These are phyloP conservation scores for Elsinoe australis DNA, from an alignment of 2,329 filamentous ascomycete species.

Conservation along the genomic window DNA sequence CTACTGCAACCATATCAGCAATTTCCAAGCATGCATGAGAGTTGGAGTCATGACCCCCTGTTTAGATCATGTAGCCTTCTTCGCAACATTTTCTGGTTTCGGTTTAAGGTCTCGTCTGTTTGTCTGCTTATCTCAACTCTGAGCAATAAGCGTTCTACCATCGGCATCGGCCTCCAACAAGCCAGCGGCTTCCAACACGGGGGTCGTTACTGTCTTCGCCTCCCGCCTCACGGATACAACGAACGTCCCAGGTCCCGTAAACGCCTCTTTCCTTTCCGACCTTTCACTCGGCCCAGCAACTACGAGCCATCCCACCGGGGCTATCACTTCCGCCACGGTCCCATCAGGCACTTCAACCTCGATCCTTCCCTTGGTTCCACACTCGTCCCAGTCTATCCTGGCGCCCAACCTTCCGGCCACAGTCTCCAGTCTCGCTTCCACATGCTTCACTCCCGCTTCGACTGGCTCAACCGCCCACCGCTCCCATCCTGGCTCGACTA, in stretches of 20 bases:
- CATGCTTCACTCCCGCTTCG: background rate
- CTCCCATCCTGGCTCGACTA: background rate
- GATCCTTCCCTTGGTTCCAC: background rate
- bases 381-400: background rate
- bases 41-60: too few species aligned
- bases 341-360: background rate
- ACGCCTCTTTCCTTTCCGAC: background rate
- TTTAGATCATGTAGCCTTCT: too few species aligned
- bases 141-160: too few species aligned
- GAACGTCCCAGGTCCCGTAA: background rate
- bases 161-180: too few species aligned
- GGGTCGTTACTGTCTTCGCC: background rate
- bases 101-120: too few species aligned
- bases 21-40: too few species aligned
- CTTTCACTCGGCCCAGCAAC: too few species aligned
- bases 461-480: background rate
- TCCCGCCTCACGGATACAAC: background rate
- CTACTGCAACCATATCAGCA: too few species aligned
- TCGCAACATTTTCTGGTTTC: too few species aligned
- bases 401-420: background rate
- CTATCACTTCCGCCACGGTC: background rate
- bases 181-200: background rate
- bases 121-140: too few species aligned
- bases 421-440: conserved; percentile 2
- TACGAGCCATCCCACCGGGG: background rate